These are phyloP conservation scores for Fonsecaea erecta DNA, from an alignment of 2,329 filamentous ascomycete species.

Conservation along the genomic window DNA sequence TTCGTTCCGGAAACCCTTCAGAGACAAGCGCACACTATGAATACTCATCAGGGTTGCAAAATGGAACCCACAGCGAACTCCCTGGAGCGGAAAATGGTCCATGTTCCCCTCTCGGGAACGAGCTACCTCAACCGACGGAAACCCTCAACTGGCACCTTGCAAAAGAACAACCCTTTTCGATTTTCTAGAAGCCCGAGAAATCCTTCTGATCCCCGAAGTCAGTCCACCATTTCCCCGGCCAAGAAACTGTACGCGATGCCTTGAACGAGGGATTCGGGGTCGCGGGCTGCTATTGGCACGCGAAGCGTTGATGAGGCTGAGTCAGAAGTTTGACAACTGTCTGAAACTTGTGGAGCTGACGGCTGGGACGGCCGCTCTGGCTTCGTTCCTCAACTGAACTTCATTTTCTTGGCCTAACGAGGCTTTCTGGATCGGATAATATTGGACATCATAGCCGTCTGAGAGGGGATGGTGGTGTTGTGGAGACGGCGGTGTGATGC, in stretches of 20 bases:
- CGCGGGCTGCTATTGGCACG: not conserved
- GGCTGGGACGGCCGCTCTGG: no score
- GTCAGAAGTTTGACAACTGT: slow-evolving; percentile 1
- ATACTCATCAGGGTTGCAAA: not conserved
- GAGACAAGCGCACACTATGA: not conserved
- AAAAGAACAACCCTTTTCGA: not conserved
- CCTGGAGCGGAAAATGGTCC: not conserved
- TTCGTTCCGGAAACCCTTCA: not conserved
- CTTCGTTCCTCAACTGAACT: no score
- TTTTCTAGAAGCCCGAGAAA: not conserved
- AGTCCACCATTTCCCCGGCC: not conserved
- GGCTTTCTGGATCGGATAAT: not conserved
- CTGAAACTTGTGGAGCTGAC: not conserved
- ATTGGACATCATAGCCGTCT: not conserved
- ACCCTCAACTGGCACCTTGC: not conserved
- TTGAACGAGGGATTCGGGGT: not conserved
- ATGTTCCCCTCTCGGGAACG: not conserved
- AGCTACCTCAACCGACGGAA: not conserved
- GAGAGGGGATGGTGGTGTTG: not conserved
- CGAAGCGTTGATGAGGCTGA: slow-evolving; percentile 5
- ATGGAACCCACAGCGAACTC: not conserved
- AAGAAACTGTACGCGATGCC: not conserved
- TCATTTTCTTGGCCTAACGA: not conserved
- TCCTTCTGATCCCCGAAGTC: slow-evolving; percentile 2
- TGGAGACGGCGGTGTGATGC: not conserved